Percentiles rank a stretch among this genome's conserved stretches.
These are phyloP conservation scores for Saturnispora serradocipensis DNA, from an alignment of 805 yeast species.

Conservation along the genomic window DNA sequence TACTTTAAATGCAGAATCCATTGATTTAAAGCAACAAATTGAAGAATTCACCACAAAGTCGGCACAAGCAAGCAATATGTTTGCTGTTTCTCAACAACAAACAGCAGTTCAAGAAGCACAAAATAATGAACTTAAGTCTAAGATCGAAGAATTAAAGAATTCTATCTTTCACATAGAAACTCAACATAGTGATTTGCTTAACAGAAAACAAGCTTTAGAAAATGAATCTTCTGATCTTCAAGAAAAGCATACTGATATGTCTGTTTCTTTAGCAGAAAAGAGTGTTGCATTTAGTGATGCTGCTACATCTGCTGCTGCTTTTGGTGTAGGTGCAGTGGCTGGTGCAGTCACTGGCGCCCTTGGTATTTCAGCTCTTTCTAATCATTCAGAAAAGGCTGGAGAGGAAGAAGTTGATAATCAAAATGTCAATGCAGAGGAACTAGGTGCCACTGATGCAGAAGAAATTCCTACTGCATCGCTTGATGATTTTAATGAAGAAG, in stretches of 20 bases:
- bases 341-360: conserved; percentile 12
- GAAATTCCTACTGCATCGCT: conserved; percentile 27
- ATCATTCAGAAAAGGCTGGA: not conserved
- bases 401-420: not conserved
- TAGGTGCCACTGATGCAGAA: conserved; percentile 6
- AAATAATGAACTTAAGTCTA: conserved; percentile 28
- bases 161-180: conserved; percentile 22
- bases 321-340: conserved; percentile 21
- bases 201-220: conserved; percentile 19
- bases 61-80: conserved; percentile 52
- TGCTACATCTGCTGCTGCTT: conserved; percentile 22
- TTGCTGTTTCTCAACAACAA: conserved; percentile 61
- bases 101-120: conserved; percentile 47
- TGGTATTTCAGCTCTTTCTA: not conserved
- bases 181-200: conserved; percentile 19
- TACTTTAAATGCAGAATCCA: conserved; percentile 54
- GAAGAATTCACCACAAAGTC: conserved; percentile 44
- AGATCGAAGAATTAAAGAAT: conserved; percentile 18
- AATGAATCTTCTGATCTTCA: conserved; percentile 37
- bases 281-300: conserved; percentile 24
- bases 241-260: conserved; percentile 24
- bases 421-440: not conserved
- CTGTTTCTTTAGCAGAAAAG: conserved; percentile 26
- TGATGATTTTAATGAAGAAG: conserved; percentile 24
- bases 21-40: conserved; percentile 47